Percentiles rank a stretch among this genome's conserved stretches.
Conservation (phyloP, 2,329 filamentous ascomycete genomes). For the Colletotrichum limetticola region DNA sequence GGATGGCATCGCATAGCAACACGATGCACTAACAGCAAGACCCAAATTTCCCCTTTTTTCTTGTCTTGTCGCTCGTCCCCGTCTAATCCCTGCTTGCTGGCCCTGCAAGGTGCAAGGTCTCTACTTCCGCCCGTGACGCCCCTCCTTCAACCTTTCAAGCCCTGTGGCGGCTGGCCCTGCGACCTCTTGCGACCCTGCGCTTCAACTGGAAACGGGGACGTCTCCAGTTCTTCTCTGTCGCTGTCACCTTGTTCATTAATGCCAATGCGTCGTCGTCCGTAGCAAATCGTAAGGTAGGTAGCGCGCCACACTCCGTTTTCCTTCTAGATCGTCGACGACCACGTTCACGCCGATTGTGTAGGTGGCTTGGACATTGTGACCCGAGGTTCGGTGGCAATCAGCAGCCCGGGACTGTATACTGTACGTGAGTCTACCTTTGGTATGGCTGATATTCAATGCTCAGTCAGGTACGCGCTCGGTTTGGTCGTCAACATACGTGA, state of each 20-base stretch:
- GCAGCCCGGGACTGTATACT: background rate
- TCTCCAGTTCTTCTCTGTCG: slow-evolving; percentile 17
- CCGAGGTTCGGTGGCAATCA: slow-evolving; percentile 10
- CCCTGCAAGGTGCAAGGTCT: background rate
- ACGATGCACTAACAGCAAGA: slow-evolving; percentile 17
- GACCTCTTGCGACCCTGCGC: background rate
- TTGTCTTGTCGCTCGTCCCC: background rate
- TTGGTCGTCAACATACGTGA: slow-evolving; percentile 1
- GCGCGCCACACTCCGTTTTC: slow-evolving; percentile 26
- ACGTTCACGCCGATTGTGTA: slow-evolving; percentile 12
- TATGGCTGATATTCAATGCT: background rate
- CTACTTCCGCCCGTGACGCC: slow-evolving; percentile 7
- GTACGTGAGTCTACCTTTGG: too few species aligned
- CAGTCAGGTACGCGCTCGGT: slow-evolving; percentile 1
- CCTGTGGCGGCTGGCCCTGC: background rate
- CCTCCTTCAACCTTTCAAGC: slow-evolving; percentile 7
- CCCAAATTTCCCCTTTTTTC: slow-evolving; percentile 30
- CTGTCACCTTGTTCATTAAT: slow-evolving; percentile 30
- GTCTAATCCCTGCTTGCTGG: slow-evolving; percentile 8
- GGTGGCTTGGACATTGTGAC: slow-evolving; percentile 10
- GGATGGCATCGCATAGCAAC: slow-evolving; percentile 20
- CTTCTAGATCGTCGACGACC: slow-evolving; percentile 6
- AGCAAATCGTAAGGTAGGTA: background rate
- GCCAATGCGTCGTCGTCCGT: slow-evolving; percentile 17
- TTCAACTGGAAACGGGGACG: slow-evolving; percentile 6